Percentiles rank a stretch among this genome's conserved stretches.
Conservation (phyloP, 768 basidiomycete species). For the Suillus subalutaceus region DNA sequence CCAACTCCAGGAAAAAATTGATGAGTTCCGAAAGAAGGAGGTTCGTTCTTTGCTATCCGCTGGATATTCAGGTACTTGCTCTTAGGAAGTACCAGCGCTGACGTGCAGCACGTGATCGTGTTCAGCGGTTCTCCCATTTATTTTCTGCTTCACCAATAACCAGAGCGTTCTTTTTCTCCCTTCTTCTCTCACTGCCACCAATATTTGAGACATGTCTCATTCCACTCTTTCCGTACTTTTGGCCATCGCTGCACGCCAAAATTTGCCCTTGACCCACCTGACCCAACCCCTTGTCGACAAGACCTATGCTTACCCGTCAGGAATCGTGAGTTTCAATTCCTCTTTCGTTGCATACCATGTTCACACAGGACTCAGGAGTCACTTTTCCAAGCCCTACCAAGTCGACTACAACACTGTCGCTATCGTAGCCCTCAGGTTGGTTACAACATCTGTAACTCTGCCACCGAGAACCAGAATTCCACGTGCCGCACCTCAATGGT, state of each 20-base stretch:
- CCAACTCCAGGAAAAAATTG: slow-evolving; percentile 78
- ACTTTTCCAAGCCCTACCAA: slow-evolving; percentile 48
- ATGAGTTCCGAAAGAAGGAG: slow-evolving; percentile 82
- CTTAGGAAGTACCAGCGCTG: too few species aligned
- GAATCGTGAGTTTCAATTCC: slow-evolving; percentile 38
- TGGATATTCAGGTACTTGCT: not conserved
- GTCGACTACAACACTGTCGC: slow-evolving; percentile 44
- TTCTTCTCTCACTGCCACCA: too few species aligned
- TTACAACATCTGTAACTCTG: slow-evolving; percentile 70
- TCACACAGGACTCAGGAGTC: not conserved
- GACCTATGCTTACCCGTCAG: slow-evolving; percentile 31
- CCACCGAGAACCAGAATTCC: slow-evolving; percentile 62
- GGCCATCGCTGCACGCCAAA: too few species aligned
- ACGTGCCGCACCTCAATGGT: slow-evolving; percentile 69
- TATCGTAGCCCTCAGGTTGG: slow-evolving; percentile 63
- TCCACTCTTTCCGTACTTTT: too few species aligned
- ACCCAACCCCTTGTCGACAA: too few species aligned
- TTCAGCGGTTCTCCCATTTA: too few species aligned
- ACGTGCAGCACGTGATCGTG: too few species aligned
- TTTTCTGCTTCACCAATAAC: too few species aligned
- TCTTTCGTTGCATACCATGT: not conserved
- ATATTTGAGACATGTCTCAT: too few species aligned
- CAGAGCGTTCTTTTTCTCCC: too few species aligned
- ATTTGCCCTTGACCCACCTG: too few species aligned
- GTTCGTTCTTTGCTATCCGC: slow-evolving; percentile 43